Conservation (phyloP, 805 yeast genomes). For the Yamadazyma nakazawae region DNA sequence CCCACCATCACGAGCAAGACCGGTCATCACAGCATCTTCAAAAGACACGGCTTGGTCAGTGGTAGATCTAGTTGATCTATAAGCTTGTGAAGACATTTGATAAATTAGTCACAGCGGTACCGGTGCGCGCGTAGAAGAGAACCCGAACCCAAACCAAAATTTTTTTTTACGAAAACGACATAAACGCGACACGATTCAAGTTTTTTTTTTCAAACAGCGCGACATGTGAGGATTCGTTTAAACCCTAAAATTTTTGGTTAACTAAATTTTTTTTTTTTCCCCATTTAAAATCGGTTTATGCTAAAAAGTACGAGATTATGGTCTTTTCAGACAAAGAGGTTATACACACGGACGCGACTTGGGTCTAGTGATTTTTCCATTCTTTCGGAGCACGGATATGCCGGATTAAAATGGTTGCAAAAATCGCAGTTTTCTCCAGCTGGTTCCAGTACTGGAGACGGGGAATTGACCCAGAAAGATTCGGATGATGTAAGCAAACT, state of each 20-base stretch:
- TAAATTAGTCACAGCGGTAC: conserved; percentile 5
- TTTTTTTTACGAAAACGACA: too few species aligned
- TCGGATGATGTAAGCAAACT: background rate
- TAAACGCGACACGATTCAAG: background rate
- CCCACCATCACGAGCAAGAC: conserved; percentile 96
- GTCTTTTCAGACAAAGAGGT: background rate
- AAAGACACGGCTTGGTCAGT: conserved; percentile 54
- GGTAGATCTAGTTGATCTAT: conserved; percentile 77
- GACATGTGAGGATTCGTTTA: too few species aligned
- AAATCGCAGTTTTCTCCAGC: background rate
- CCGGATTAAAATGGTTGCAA: background rate
- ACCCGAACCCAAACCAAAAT: too few species aligned
- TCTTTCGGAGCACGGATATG: background rate
- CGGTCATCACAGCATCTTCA: conserved; percentile 82
- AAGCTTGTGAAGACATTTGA: conserved; percentile 45
- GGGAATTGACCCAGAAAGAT: background rate
- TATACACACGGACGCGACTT: background rate
- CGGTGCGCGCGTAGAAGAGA: too few species aligned
- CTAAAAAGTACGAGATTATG: background rate
- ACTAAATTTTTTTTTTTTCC: background rate
- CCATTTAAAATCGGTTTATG: background rate
- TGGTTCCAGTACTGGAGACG: background rate
- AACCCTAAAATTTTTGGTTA: too few species aligned
- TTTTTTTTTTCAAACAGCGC: too few species aligned
- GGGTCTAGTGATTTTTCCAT: background rate